Evolutionary conservation across 1,284 basidiomycete genomes (phyloP), one percentile per base, ranked within the genome.

Genomic region (Sphaerobolus stellatus): DNA sequence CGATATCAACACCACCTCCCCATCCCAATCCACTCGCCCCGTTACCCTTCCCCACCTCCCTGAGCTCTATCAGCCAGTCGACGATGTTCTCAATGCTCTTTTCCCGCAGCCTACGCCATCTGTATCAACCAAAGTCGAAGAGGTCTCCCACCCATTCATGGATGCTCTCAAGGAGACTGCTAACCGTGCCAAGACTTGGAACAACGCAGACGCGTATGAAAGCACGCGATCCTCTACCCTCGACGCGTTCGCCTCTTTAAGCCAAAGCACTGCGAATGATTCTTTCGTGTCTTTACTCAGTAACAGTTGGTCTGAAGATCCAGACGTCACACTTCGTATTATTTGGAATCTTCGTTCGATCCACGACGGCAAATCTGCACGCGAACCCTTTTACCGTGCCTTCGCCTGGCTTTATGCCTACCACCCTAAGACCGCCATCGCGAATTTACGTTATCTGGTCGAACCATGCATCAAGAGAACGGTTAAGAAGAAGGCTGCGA

Each of bases 311-410:
- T 62, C 61, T 30, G 78, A 82, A 58, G 77, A 82, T 57, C 70
- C 81, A 0, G 59, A 65, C 16, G 52, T 80, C 24, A 82, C 84
- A 1, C 70, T 86, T 34, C 73, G 75, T 29, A 71, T 85, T 49
- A 84, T 86, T 55, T 86, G 82, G 82, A 78, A 80, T 57, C 61
- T 75, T 51, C 69, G 83, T 36, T 84, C 80, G 48, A 84, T 86
- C 25, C 82, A 82, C 54, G 80, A 86, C 43, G 84, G 84, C 0
- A 83, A 81, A 61, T 65, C 71, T 4, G 77, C 80, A 30, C 79
- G 75, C 56, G 78, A n/a, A 25, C 16, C 14, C 25, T 57, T 61
- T 18, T 58, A 48, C 58, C 77, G 76, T n/a, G 77, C 79, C 4
- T 84, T 78, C 53, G 82, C 80, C 11, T 85, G 83, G 83, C 71